These are phyloP conservation scores for Scytalidium lignicola DNA, from an alignment of 2,329 filamentous ascomycete species.

Conservation along the genomic window DNA sequence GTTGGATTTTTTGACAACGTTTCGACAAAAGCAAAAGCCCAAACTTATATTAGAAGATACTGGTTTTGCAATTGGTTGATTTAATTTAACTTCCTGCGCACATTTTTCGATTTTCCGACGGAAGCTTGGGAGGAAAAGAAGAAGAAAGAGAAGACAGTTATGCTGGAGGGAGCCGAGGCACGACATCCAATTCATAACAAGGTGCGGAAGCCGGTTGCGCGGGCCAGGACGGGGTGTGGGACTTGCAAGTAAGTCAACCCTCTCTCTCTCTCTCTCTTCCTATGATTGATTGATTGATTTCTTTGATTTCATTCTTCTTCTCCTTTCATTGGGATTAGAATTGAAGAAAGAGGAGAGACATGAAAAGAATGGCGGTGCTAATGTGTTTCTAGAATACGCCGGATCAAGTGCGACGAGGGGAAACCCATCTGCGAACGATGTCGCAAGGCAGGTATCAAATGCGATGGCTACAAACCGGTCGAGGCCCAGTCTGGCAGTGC, in stretches of 20 bases:
- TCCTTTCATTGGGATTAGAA: too few relatives aligned
- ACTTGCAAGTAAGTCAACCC: conserved; percentile 57
- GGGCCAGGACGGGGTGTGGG: conserved; percentile 47
- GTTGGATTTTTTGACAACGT: too few relatives aligned
- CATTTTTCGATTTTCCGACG: too few relatives aligned
- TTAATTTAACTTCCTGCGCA: too few relatives aligned
- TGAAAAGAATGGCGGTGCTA: background rate
- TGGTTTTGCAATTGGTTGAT: too few relatives aligned
- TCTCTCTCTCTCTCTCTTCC: conserved; percentile 8
- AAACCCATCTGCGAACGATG: conserved; percentile 21
- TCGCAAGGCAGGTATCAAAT: conserved; percentile 20
- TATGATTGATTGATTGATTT: background rate
- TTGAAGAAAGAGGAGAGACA: too few relatives aligned
- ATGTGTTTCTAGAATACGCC: conserved; percentile 16
- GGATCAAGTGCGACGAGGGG: conserved; percentile 25
- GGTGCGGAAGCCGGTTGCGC: background rate
- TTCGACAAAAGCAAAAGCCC: too few relatives aligned
- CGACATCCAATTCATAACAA: background rate
- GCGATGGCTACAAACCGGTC: conserved; percentile 21
- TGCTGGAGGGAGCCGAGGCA: background rate
- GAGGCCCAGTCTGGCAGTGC: background rate
- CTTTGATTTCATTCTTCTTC: too few relatives aligned
- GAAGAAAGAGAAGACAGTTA: background rate
- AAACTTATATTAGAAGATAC: too few relatives aligned
- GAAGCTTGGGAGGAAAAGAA: too few relatives aligned